Evolutionary conservation across 805 yeast genomes (phyloP), one percentile per base, ranked within the genome.

Genomic region (Hanseniaspora vineae): DNA sequence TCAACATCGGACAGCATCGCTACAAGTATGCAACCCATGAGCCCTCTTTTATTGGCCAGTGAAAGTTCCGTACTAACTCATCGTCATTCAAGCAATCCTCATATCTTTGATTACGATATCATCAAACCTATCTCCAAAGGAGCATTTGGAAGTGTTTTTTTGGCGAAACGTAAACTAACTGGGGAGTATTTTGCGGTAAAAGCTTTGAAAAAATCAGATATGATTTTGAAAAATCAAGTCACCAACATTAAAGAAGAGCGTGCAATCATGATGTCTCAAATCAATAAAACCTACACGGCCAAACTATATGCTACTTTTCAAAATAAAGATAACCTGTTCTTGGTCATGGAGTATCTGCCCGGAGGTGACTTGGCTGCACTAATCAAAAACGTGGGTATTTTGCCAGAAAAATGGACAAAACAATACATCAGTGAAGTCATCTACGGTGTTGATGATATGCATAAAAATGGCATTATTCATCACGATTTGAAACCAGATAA

Each of bases 161-260:
- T 92, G 9, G 89, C 96, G 0, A 78, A 81, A 53, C 75, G 92
- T 57, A 81, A 79, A 56, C 64, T 83, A 12, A 90, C 97, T 0
- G 96, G 97, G 4, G 98, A 94, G 52, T 84, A 88, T 62, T 90
- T 85, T 55, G 98, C 99, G 0, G 88, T 92, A 52, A 92, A 92
- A 62, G 92, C 87, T 13, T 67, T 92, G 52, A 85, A 81, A 56
- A 92, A 92, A 64, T 76, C 94, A 2, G 97, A 92, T 64, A 92
- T 92, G 97, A 81, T 92, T 51, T 90, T 96, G 1, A 92, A 90
- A 66, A 94, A 94, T 69, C 98, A 92, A 67, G 90, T 90, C 5
- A 80, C 89, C 18, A 92, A 92, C 60, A 96, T 94, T 32, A 84
- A 84, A 57, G 84, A 96, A 1, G 99, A 94, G 62, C 69, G 98